Evolutionary conservation across 31 red algal species (phyloP).

Genomic region (Porphyra umbilicalis): DNA sequence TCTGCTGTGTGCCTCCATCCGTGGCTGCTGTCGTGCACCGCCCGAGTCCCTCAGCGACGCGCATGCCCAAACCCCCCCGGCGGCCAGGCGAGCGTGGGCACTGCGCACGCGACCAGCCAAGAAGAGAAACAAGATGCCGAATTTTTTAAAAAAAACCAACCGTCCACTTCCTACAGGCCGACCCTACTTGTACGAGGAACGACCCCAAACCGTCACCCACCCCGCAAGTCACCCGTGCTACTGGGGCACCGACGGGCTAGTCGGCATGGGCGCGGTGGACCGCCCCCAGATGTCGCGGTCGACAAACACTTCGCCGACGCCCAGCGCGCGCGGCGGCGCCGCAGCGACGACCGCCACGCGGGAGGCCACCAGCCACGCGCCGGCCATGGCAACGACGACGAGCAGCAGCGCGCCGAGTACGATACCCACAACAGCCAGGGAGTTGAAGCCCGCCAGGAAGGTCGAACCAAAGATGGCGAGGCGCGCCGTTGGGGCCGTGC

Average conservation of each 20-base stretch:
- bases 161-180: no score
- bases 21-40: no score
- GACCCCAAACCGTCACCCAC: no score
- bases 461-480: constrained; percentile 16
- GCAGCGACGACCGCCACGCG: constrained; percentile 23
- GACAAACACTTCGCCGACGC: constrained; percentile 42
- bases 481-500: background rate
- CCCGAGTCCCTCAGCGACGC: no score
- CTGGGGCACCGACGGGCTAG: background rate
- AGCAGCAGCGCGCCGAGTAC: constrained; percentile 47
- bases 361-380: constrained; percentile 50
- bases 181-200: no score
- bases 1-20: no score
- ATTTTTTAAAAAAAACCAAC: no score
- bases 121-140: no score
- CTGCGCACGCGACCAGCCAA: no score
- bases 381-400: constrained; percentile 44
- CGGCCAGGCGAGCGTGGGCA: no score
- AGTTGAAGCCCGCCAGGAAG: constrained; percentile 3
- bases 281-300: constrained; percentile 66
- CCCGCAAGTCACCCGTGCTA: no score
- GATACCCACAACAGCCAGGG: constrained; percentile 26
- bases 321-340: constrained; percentile 15
- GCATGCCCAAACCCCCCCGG: no score
- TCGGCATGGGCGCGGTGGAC: background rate